These are phyloP conservation scores for Acer campestre DNA, from an alignment of 345 rosid genomes.

Conservation along the genomic window DNA sequence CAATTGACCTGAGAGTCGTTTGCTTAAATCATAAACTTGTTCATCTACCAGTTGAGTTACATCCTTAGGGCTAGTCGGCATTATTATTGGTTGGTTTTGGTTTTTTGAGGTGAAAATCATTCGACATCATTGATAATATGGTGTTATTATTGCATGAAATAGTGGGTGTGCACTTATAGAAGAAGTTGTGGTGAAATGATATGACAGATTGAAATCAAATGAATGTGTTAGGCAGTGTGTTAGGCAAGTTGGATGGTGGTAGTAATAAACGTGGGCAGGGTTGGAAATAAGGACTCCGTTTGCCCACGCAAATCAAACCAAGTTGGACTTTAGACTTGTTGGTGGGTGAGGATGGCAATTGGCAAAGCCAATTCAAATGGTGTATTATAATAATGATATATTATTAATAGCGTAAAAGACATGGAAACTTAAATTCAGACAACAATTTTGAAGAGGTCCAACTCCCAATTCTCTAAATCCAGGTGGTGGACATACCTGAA, in stretches of 20 bases:
- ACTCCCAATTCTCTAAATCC: no score
- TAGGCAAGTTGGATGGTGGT: neutral
- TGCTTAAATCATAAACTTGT: no score
- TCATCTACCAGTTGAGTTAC: no score
- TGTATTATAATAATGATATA: neutral
- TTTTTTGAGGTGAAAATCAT: no score
- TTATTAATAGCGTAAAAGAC: neutral
- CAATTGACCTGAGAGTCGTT: no score
- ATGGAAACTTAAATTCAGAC: neutral
- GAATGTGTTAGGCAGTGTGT: neutral
- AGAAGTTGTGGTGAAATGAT: no score
- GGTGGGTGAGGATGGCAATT: neutral
- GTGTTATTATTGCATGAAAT: neutral
- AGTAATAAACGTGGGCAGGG: neutral
- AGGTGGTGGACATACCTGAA: no score
- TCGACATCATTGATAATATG: no score
- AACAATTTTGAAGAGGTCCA: no score
- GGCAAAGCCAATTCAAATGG: neutral
- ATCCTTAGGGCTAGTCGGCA: no score
- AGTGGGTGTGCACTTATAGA: neutral
- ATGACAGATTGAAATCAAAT: neutral
- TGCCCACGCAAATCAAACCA: slow-evolving; percentile 1
- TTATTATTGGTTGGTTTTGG: no score
- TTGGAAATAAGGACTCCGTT: slow-evolving; percentile 3
- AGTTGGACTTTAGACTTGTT: neutral